Base-by-base conservation (phyloP, 1,284 basidiomycete genomes). In the Sporisorium graminicola region DNA sequence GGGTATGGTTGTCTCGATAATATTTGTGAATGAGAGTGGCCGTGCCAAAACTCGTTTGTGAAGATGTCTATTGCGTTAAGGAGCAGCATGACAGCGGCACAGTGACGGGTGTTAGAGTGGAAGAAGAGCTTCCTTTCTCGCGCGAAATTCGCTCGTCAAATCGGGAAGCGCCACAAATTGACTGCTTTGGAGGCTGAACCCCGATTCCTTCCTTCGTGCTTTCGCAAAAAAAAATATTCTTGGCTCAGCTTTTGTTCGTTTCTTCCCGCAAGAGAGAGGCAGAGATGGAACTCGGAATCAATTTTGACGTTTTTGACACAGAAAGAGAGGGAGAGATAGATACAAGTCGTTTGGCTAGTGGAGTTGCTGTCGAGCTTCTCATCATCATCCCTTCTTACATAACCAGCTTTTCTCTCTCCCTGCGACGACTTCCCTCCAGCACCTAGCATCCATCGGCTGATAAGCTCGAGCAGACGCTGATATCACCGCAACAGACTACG, bases 161-260 rank as follows among this genome's bases (percentile, higher is more conserved):
- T 43, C 40, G 40, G 40, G 40, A n/a, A 43, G 6, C n/a, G 16
- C 26, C 46, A 3, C 26, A 24, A 5, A n/a, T 29, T 50, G 27
- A 29, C 27, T 18, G 13, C 27, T 29, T n/a, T 3, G 22, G 46
- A 29, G 29, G n/a, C n/a, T n/a, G n/a, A 31, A 29, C 49, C 49
- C 49, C 27, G 27, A 31, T 50, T 50, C 31, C 16, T 20, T n/a
- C 27, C 46, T n/a, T 18, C 27, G 26, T 14, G 13, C 27, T 49
- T 33, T 10, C n/a, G 4, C 20, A 20, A 20, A 24, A 27, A 49
- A 37, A 20, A 57, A 35, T 18, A 43, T 29, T 53, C 29, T 37
- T 44, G 58, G 51, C 51, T 61, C 47, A 60, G 58, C 58, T 13
- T 42, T 61, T 13, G n/a, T 31, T 22, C 44, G 37, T 51, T 31